Evolutionary conservation across 805 yeast species (phyloP), one percentile per base, ranked within the genome.

Genomic region (Cephaloascus fragrans): DNA sequence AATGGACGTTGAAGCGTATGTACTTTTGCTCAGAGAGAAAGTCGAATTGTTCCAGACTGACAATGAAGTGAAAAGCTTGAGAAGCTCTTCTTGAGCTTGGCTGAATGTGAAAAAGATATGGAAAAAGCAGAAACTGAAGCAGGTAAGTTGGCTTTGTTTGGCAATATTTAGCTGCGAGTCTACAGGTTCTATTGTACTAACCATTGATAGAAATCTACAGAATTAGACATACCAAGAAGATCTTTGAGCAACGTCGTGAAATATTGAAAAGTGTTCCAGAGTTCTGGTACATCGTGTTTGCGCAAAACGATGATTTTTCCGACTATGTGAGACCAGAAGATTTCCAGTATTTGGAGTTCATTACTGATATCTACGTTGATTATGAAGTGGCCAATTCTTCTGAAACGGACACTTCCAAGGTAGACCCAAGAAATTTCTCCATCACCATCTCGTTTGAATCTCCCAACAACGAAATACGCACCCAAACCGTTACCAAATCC

Each of bases 231-330:
- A 70, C 86, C 5, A 72, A 70, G 45, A 73, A 77, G 16, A 64
- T 84, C 5, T 86, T 76, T 51, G 63, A 53, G 4, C 58, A 70
- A 41, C 67, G 97, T 47, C 67, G 84, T 18, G 62, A 50, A 4
- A 59, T 71, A n/a, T 64, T 80, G 14, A 40, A 48, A 3, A 55
- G 66, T 3, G 73, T 88, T 34, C 87, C 89, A 1, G 74, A 75
- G 45, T 88, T 90, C 57, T 90, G 97, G 97, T 81, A 83, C 50
- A 73, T 82, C 39, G 95, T 84, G 0, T 59, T 90, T 9, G 87
- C 89, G 2, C 86, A 84, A 52, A 83, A 83, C 50, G 82, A 83
- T 38, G 96, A 85, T 46, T 83, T 90, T 53, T 81, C 84, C 14
- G 95, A 88, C 45, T 86, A 75, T 55, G 64, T 89, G 16, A 70